phyloP scores from a whole-genome alignment of 2,329 filamentous ascomycete species.

The Colletotrichum echinochloae region DNA sequence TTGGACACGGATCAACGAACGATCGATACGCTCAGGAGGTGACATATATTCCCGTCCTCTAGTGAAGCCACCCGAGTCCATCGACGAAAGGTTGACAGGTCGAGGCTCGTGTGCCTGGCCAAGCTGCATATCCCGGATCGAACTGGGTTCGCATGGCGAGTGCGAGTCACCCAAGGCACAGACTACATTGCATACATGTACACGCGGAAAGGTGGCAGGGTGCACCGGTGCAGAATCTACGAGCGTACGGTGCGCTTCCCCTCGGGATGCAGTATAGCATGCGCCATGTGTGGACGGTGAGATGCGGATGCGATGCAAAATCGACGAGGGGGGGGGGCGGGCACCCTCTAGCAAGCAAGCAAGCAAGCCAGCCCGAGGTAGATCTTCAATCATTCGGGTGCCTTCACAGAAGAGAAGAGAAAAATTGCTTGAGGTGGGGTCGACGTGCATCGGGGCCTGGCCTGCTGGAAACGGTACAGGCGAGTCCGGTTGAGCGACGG shows the following conservation, averaged over 20 bases:
- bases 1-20: conserved; percentile 4
- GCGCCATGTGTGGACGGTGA: conserved; percentile 21
- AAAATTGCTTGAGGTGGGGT: neutral
- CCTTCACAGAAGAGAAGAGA: neutral
- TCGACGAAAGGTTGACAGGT: neutral
- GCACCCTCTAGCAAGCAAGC: too few relatives aligned
- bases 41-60: neutral
- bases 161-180: conserved; percentile 22
- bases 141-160: conserved; percentile 12
- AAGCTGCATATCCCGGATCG: conserved; percentile 7
- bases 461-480: conserved; percentile 26
- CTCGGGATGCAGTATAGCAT: conserved; percentile 25
- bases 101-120: conserved; percentile 1
- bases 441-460: neutral
- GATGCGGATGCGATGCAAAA: conserved; percentile 38
- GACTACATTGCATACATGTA: conserved; percentile 17
- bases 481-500: conserved; percentile 24
- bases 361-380: neutral
- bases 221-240: conserved; percentile 31
- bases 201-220: conserved; percentile 3
- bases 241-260: conserved; percentile 6
- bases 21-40: conserved; percentile 8
- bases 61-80: neutral
- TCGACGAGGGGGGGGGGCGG: conserved; percentile 12
- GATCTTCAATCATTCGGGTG: conserved; percentile 3